Evolutionary conservation across 129 eudicot species (phyloP), one percentile per base, ranked within the genome.

Genomic region (Erigeron canadensis): DNA sequence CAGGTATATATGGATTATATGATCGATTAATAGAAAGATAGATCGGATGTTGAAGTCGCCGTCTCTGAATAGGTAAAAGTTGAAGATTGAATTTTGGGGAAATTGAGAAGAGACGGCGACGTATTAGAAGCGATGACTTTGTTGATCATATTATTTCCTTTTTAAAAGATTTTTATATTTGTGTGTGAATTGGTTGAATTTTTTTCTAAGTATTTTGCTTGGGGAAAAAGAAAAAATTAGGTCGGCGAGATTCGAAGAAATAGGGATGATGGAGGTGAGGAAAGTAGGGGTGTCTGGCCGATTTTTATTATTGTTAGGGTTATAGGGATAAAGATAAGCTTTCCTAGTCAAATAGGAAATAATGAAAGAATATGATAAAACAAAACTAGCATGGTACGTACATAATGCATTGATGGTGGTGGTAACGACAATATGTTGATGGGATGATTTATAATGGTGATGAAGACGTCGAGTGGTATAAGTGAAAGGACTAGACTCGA

Each of bases 71-170:
- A 5, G 38, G 16, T 11, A 28, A 43, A 42, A 63, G 34, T 4
- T 3, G 53, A 10, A 0, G 63, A 15, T 5, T 4, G 48, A 21
- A 17, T 42, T 70, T 67, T 59, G 80, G 71, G 38, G 22, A 60
- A 13, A 60, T 38, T 16, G 8, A 59, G 39, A 63, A 77, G 77
- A 78, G 82, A 78, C 82, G 77, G 77, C 82, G 82, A 78, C 82
- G 82, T 8, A 63, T 11, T 48, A 65, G 72, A 65, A 61, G 10
- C 61, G 68, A 64, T 63, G 77, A 64, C 47, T 28, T 71, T 13
- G 68, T 39, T 54, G 60, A 71, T 78, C 82, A 78, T 78, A n/a
- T n/a, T 60, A 54, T 21, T 10, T n/a, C n/a, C n/a, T n/a, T n/a
- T n/a, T n/a, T 5, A 61, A n/a, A 4, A 13, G 28, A 6, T 54